Base-by-base conservation (phyloP, 2,329 filamentous ascomycete genomes). In the Pyricularia sp. region DNA sequence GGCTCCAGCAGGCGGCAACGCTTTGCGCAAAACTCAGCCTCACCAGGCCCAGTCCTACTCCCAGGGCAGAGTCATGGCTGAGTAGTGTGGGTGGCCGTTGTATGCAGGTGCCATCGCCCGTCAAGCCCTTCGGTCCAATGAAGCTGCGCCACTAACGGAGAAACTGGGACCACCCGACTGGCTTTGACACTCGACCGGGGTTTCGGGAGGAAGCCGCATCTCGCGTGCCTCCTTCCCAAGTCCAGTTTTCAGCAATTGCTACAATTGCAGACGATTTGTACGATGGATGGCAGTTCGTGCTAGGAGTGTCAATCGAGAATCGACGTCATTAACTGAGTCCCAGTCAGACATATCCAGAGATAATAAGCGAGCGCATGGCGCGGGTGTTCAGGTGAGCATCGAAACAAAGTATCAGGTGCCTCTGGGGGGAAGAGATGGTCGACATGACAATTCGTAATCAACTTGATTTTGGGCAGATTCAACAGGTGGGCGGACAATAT, bases 61-160 rank as follows among this genome's bases (percentile, higher is more conserved):
- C 13, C 26, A 59, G 55, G 40, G 22, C 24, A 59, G 55, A 59
- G 55, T 59, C 55, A 59, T 59, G 55, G 55, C 55, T 59, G 35
- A 35, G 31, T 44, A 40, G 61, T 53, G 33, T 53, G 35, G 60
- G 61, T 63, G 24, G 40, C 40, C 62, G 8, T 44, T 22, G 62
- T 26, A 59, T 59, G 55, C 55, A 59, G 55, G 55, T 59, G 55
- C 55, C 55, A 10, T 59, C 55, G 65, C 53, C 65, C 63, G 28
- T 49, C 40, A 49, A 26, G 16, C 28, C 19, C 40, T 55, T 53
- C 44, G 26, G 49, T 16, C 62, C 62, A 63, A 53, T 55, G 62
- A 49, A 28, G 40, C 44, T 63, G 62, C 35, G 35, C 62, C 40
- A 63, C 62, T 55, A 55, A 59, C 55, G 55, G 26, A 59, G 55